Evolutionary conservation across 495 filamentous ascomycete genomes (phyloP).

Genomic region (Penicillium arizonense): DNA sequence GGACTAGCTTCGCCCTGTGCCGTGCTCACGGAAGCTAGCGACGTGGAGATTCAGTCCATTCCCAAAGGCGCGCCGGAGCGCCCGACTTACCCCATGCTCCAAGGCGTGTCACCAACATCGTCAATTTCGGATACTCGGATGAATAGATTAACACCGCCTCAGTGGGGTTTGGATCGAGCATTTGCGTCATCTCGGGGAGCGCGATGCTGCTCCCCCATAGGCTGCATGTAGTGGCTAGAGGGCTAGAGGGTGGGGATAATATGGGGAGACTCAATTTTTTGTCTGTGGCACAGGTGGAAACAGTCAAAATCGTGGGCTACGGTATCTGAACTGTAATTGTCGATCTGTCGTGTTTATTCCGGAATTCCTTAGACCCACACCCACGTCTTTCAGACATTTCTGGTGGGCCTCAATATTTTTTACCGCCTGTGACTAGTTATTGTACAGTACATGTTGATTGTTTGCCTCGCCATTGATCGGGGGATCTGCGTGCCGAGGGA

Average conservation of each 20-base stretch:
- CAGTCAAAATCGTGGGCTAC: too few species aligned
- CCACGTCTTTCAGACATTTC: too few species aligned
- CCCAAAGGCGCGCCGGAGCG: neutral
- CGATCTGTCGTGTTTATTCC: too few species aligned
- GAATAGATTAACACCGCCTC: constrained; percentile 7
- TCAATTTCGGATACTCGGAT: constrained; percentile 4
- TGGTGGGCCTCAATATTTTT: too few species aligned
- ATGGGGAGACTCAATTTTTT: neutral
- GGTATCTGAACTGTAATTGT: too few species aligned
- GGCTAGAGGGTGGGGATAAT: neutral
- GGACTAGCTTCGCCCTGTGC: too few species aligned
- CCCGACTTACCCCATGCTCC: neutral
- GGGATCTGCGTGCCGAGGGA: too few species aligned
- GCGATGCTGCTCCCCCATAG: neutral
- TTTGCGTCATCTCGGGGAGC: constrained; percentile 7
- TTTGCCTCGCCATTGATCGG: too few species aligned
- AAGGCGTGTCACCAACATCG: constrained; percentile 1
- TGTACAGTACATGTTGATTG: too few species aligned
- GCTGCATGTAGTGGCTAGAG: constrained; percentile 4
- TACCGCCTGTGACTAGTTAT: too few species aligned
- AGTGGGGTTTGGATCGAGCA: neutral
- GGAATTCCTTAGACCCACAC: too few species aligned
- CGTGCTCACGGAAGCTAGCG: neutral
- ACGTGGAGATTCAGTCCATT: neutral
- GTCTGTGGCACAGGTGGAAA: too few species aligned